Evolutionary conservation across 2,329 filamentous ascomycete genomes (phyloP).

Genomic region (Stagonosporopsis rhizophila): DNA sequence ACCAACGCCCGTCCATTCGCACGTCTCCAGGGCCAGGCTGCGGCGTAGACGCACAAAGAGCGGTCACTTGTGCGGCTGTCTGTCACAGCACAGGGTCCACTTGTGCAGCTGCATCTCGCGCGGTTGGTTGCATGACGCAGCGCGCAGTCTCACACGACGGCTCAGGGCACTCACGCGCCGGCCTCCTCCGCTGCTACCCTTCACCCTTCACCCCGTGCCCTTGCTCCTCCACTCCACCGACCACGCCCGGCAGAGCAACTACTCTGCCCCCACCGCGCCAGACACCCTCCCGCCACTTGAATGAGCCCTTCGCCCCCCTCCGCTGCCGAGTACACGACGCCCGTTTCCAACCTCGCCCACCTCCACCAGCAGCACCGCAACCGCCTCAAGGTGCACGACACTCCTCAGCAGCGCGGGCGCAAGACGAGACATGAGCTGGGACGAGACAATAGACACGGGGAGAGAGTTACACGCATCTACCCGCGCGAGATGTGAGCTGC

Average conservation of each 20-base stretch:
- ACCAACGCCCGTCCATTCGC: conserved; percentile 6
- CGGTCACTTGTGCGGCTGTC: conserved; percentile 11
- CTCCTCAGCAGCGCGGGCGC: conserved; percentile 44
- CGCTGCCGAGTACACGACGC: conserved; percentile 38
- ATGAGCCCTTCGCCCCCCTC: conserved; percentile 49
- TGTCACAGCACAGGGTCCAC: conserved; percentile 28
- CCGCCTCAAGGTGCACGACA: conserved; percentile 45
- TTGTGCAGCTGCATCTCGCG: conserved; percentile 25
- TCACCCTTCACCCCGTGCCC: conserved; percentile 5
- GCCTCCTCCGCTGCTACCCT: conserved; percentile 16
- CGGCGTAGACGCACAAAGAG: background rate
- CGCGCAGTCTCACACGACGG: conserved; percentile 27
- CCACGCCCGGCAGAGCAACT: conserved; percentile 17
- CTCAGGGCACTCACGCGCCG: conserved; percentile 27
- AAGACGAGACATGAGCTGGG: conserved; percentile 51
- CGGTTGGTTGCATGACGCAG: conserved; percentile 37
- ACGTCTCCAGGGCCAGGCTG: conserved; percentile 19
- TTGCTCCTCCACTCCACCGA: conserved; percentile 12
- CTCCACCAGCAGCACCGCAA: conserved; percentile 47
- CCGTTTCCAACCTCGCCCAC: conserved; percentile 44
- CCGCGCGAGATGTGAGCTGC: conserved; percentile 49
- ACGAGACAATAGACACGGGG: conserved; percentile 46
- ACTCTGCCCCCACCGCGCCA: conserved; percentile 17
- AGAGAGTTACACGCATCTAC: conserved; percentile 50
- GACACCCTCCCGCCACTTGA: conserved; percentile 37